phyloP scores from a whole-genome alignment of 495 filamentous ascomycete genomes.

The Hypoxylon crocopeplum region DNA sequence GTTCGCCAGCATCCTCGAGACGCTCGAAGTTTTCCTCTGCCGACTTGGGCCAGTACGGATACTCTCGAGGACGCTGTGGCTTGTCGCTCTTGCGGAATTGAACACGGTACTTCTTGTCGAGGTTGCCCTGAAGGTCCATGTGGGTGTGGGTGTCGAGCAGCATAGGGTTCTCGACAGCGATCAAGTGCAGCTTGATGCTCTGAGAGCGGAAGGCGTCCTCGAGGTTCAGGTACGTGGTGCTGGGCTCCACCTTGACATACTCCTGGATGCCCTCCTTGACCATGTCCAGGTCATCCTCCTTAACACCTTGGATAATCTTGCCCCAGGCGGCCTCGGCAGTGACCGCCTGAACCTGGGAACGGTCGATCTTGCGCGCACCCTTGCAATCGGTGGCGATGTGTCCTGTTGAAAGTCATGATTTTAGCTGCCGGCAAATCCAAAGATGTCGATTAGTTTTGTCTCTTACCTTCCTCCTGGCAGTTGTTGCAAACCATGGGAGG shows the following conservation, averaged over 20 bases:
- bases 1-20: conserved; percentile 73
- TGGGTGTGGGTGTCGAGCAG: conserved; percentile 68
- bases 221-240: conserved; percentile 71
- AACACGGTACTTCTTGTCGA: conserved; percentile 76
- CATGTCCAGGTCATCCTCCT: conserved; percentile 71
- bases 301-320: conserved; percentile 65
- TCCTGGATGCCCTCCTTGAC: conserved; percentile 74
- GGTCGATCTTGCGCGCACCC: conserved; percentile 71
- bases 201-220: conserved; percentile 76
- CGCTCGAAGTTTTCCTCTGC: conserved; percentile 77
- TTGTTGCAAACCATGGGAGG: conserved; percentile 73
- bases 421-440: background rate
- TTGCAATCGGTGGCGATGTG: conserved; percentile 72
- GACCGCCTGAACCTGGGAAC: conserved; percentile 63
- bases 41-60: conserved; percentile 67
- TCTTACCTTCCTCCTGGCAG: conserved; percentile 73
- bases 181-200: conserved; percentile 69
- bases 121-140: conserved; percentile 84
- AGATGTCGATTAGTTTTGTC: background rate
- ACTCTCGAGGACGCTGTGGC: conserved; percentile 66
- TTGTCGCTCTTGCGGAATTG: conserved; percentile 69
- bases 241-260: conserved; percentile 76
- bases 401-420: conserved; percentile 51
- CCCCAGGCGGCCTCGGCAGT: conserved; percentile 74
- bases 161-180: conserved; percentile 73